Evolutionary conservation across 23 red algal species (phyloP).

Genomic region (Gracilaria gracilis): DNA sequence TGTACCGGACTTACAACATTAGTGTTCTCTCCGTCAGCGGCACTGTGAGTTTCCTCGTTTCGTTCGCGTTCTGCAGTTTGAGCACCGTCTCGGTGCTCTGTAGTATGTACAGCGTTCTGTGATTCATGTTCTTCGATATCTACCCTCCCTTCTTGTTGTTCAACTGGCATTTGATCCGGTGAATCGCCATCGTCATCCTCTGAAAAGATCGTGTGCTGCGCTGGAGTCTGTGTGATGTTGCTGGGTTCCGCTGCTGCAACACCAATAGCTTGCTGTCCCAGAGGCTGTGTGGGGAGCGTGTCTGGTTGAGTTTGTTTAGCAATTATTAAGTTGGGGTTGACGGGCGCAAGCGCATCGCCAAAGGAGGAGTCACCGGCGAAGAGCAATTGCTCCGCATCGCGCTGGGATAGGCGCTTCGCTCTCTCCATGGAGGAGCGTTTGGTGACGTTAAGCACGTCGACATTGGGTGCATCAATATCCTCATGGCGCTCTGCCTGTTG

Average conservation of each 20-base stretch:
- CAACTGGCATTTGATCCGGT: not conserved
- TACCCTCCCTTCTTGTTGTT: not conserved
- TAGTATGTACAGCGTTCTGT: not conserved
- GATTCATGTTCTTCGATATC: not conserved
- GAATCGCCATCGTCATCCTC: not conserved
- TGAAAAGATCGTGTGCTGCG: not conserved
- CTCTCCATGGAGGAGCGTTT: not conserved
- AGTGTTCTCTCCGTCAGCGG: not conserved
- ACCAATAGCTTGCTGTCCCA: not conserved
- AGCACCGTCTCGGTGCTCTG: not conserved
- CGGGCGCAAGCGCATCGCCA: not conserved
- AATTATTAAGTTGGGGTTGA: not conserved
- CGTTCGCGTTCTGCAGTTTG: not conserved
- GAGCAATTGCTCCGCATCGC: not conserved
- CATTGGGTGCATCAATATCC: not conserved
- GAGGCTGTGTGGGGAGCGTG: not conserved
- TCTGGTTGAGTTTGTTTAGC: not conserved
- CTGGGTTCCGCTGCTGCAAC: not conserved
- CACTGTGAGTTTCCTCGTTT: not conserved
- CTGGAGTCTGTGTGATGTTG: not conserved
- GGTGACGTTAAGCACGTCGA: constrained; percentile 15
- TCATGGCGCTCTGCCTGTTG: not conserved
- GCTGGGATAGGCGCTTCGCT: not conserved
- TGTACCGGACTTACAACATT: not conserved
- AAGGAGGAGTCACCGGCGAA: not conserved